These are phyloP conservation scores for Aspergillus proliferans DNA, from an alignment of 2,329 filamentous ascomycete species.

Conservation along the genomic window DNA sequence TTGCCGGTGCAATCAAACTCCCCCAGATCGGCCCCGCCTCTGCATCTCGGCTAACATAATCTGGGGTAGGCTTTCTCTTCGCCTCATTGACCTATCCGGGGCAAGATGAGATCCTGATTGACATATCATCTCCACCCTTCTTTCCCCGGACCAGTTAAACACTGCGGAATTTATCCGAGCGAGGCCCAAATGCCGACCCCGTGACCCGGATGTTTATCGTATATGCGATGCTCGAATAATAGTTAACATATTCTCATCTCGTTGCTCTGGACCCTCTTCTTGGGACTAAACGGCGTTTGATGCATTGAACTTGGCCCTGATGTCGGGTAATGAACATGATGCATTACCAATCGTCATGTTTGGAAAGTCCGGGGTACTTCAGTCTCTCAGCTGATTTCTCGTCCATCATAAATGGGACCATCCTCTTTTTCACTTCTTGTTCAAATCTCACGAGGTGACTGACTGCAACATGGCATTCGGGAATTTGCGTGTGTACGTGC, in stretches of 20 bases:
- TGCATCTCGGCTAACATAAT: not conserved
- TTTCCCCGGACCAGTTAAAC: not conserved
- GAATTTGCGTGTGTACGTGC: conserved; percentile 41
- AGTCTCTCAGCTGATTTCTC: too few relatives aligned
- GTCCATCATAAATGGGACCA: not conserved
- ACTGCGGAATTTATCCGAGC: not conserved
- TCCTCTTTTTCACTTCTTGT: not conserved
- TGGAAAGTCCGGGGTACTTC: too few relatives aligned
- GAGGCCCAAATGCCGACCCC: not conserved
- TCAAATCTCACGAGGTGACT: not conserved
- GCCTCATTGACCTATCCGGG: not conserved
- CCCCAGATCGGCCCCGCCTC: not conserved
- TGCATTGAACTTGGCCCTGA: too few relatives aligned
- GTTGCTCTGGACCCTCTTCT: too few relatives aligned
- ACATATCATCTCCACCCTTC: not conserved
- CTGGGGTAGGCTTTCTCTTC: not conserved
- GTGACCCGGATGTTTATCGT: not conserved
- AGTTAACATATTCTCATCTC: not conserved
- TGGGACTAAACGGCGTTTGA: too few relatives aligned
- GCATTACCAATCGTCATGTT: too few relatives aligned
- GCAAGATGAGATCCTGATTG: not conserved
- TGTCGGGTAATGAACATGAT: too few relatives aligned
- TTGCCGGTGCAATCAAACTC: too few relatives aligned
- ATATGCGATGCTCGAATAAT: not conserved
- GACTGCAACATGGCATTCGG: conserved; percentile 23